Base-by-base conservation (phyloP, 345 rosid species). In the Trapa bicornis region DNA sequence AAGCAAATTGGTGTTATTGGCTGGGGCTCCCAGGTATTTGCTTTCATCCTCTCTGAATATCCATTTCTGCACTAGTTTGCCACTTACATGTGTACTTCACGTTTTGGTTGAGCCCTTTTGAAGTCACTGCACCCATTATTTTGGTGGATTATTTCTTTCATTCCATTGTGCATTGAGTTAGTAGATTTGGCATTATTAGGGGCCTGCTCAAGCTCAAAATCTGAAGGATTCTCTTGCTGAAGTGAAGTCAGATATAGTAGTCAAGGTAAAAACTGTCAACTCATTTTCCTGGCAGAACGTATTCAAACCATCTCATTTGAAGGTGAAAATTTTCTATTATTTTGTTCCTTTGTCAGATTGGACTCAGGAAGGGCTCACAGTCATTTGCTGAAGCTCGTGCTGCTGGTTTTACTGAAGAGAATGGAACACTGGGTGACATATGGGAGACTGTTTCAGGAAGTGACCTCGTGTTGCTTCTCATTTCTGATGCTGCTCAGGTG, bases 401-500 rank as follows among this genome's bases (percentile, higher is more conserved):
- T 66, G 95, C 85, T 61, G 96, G 96, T 1, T 92, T 92, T 79
- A 80, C 92, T 0, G 96, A 87, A 78, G 96, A 87, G 71, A 85
- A 39, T 78, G 93, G 92, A 50, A 89, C 98, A 67, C 71, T 86
- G 74, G 96, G 98, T 64, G 98, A 89, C 70, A 92, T 89, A 53
- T 89, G 84, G 83, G 96, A 92, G 77, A 92, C 98, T 39, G 64
- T 92, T 75, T 79, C 96, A 33, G 87, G 87, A 66, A 92, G 98
- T 61, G 98, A 89, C 79, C 98, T 89, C 69, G 89, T 92, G 16
- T 68, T 92, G 75, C 79, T 92, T 45, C 74, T 92, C 83, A 89
- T 92, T 70, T 89, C 98, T 67, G 93, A 92, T 84, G 89, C 96
- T 70, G 96, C 98, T 57, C 98, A 87, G 87, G 96, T 89, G 69